Percentiles rank a stretch among this genome's conserved stretches.
phyloP scores from a whole-genome alignment of 345 rosid species.

The Salix dunnii region DNA sequence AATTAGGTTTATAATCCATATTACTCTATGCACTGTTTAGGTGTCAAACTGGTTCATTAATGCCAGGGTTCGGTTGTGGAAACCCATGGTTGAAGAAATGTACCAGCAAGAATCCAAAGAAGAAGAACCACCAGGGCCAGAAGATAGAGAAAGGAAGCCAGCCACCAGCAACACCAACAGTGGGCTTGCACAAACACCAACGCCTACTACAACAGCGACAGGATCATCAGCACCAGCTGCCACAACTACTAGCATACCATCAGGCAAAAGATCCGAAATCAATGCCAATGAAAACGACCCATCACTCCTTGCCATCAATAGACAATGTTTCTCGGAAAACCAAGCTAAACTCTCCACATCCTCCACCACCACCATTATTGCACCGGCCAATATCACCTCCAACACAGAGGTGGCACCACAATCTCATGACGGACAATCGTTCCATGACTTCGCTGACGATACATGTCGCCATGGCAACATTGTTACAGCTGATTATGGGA shows the following conservation, averaged over 20 bases:
- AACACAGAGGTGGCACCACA: conserved; percentile 8
- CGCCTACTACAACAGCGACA: conserved; percentile 22
- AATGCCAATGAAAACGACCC: conserved; percentile 68
- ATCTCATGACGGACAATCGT: conserved; percentile 21
- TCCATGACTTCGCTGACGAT: conserved; percentile 32
- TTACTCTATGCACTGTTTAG: conserved; percentile 21
- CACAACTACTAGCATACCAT: conserved; percentile 37
- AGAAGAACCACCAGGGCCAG: conserved; percentile 27
- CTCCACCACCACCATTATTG: conserved; percentile 17
- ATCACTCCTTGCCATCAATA: conserved; percentile 47
- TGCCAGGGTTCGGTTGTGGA: conserved; percentile 98
- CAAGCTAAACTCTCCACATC: conserved; percentile 35
- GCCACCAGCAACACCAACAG: conserved; percentile 23
- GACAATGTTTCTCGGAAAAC: conserved; percentile 48
- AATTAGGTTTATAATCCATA: background rate
- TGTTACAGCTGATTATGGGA: conserved; percentile 36
- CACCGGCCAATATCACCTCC: conserved; percentile 6
- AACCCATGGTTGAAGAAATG: conserved; percentile 99
- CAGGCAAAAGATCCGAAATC: conserved; percentile 56
- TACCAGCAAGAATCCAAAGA: conserved; percentile 84
- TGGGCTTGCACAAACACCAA: conserved; percentile 44
- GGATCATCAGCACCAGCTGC: conserved; percentile 25
- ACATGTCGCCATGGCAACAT: conserved; percentile 36
- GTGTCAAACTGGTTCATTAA: conserved; percentile 99
- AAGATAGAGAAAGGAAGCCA: conserved; percentile 38